A percentile compares a stretch with the other conserved stretches of the same genome.
Evolutionary conservation across 768 basidiomycete species (phyloP).

Genomic region (Pulveroboletus sp.): DNA sequence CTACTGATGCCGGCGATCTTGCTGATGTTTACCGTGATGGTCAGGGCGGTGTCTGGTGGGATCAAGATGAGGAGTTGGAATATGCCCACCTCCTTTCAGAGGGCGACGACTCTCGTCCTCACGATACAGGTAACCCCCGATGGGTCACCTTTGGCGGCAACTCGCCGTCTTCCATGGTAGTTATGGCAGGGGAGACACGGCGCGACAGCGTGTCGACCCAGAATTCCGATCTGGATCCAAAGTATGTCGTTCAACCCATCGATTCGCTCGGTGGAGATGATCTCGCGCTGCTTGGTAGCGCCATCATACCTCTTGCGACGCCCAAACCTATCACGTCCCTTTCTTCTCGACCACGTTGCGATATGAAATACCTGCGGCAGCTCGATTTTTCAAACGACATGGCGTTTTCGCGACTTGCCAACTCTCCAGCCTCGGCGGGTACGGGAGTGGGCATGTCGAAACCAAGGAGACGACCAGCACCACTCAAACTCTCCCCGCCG

Average conservation of each 20-base stretch:
- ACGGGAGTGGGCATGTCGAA: constrained; percentile 5
- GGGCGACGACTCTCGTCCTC: constrained; percentile 24
- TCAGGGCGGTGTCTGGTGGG: constrained; percentile 63
- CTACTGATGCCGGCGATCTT: constrained; percentile 33
- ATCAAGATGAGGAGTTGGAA: constrained; percentile 68
- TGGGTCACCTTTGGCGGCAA: constrained; percentile 42
- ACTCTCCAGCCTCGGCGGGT: background rate
- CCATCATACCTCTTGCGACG: constrained; percentile 20
- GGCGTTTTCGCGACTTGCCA: constrained; percentile 23
- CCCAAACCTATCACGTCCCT: constrained; percentile 32
- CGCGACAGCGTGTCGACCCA: constrained; percentile 46
- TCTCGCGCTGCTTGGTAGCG: constrained; percentile 30
- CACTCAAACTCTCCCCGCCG: constrained; percentile 36
- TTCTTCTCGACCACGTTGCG: constrained; percentile 31
- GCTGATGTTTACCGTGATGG: constrained; percentile 57
- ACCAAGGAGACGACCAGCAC: constrained; percentile 39
- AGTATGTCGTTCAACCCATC: constrained; percentile 41
- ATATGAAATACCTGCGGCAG: constrained; percentile 36
- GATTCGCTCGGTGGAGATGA: constrained; percentile 31
- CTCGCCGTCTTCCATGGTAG: constrained; percentile 9
- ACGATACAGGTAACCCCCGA: constrained; percentile 29
- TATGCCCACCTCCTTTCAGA: constrained; percentile 55
- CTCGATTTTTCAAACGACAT: constrained; percentile 33
- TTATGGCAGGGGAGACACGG: constrained; percentile 29
- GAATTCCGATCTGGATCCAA: constrained; percentile 51